Evolutionary conservation across 1,139 yeast species (phyloP).

Genomic region (Diutina neorugosa): DNA sequence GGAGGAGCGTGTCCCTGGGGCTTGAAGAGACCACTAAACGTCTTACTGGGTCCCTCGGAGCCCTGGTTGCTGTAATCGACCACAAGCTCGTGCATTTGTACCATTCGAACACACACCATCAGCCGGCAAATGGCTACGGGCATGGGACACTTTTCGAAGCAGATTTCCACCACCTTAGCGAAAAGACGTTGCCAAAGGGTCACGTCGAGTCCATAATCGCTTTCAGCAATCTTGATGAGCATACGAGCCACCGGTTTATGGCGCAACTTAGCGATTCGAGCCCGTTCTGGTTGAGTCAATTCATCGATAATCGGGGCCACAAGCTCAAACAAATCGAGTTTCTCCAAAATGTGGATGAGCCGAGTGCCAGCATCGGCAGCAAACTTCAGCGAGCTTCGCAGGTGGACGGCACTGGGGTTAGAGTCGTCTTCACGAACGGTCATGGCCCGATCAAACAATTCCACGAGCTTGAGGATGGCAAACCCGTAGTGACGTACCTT

Average conservation of each 20-base stretch:
- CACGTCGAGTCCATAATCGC: slow-evolving; percentile 89
- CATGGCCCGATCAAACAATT: slow-evolving; percentile 75
- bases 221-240: slow-evolving; percentile 66
- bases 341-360: slow-evolving; percentile 65
- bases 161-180: slow-evolving; percentile 59
- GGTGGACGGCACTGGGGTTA: slow-evolving; percentile 22
- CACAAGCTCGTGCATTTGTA: slow-evolving; percentile 78
- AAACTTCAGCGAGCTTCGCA: slow-evolving; percentile 55
- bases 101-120: slow-evolving; percentile 80
- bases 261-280: slow-evolving; percentile 53
- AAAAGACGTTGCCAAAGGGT: slow-evolving; percentile 89
- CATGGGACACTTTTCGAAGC: slow-evolving; percentile 79
- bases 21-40: slow-evolving; percentile 19
- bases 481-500: slow-evolving; percentile 65
- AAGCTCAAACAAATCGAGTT: slow-evolving; percentile 54
- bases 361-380: slow-evolving; percentile 75
- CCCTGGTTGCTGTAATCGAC: slow-evolving; percentile 45
- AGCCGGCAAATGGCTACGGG: slow-evolving; percentile 91
- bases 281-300: slow-evolving; percentile 72
- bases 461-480: slow-evolving; percentile 60
- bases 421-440: slow-evolving; percentile 31
- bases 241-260: slow-evolving; percentile 41
- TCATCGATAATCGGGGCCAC: slow-evolving; percentile 47
- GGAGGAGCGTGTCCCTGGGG: slow-evolving; percentile 35
- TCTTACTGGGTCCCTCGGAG: slow-evolving; percentile 27